These are phyloP conservation scores for Asterionellopsis glacialis DNA, from an alignment of 108 stramenopile species.

Conservation along the genomic window DNA sequence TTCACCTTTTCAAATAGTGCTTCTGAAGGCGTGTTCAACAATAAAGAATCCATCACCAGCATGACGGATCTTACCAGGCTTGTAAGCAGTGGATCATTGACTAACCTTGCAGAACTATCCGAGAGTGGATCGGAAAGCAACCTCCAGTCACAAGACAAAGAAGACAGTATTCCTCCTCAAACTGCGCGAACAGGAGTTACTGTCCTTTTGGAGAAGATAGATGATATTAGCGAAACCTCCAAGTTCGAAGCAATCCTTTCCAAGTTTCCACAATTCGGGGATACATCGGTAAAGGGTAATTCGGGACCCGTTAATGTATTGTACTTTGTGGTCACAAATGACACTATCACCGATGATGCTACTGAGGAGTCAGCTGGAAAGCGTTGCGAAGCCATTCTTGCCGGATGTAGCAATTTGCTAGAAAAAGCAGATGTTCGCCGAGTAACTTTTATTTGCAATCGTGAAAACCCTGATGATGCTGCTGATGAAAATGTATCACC, in stretches of 20 bases:
- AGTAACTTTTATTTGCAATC: constrained; percentile 72
- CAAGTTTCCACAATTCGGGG: constrained; percentile 59
- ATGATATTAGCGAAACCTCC: constrained; percentile 36
- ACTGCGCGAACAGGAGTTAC: constrained; percentile 54
- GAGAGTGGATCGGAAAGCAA: constrained; percentile 56
- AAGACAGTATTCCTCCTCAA: constrained; percentile 50
- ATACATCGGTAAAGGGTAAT: constrained; percentile 22
- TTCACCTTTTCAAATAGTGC: constrained; percentile 72
- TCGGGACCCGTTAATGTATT: constrained; percentile 80
- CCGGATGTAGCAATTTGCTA: constrained; percentile 35
- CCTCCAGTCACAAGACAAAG: constrained; percentile 33
- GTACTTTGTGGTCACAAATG: constrained; percentile 71
- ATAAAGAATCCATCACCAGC: constrained; percentile 64
- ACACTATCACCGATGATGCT: constrained; percentile 34
- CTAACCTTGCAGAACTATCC: constrained; percentile 48
- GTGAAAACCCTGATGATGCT: constrained; percentile 11
- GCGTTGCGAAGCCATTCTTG: constrained; percentile 42
- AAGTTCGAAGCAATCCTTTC: constrained; percentile 35
- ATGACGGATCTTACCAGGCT: constrained; percentile 80
- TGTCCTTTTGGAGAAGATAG: constrained; percentile 46
- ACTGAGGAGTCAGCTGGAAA: constrained; percentile 40
- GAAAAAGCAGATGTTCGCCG: constrained; percentile 70
- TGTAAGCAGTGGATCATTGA: constrained; percentile 51
- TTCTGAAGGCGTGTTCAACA: constrained; percentile 64
- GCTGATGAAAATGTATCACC: constrained; percentile 46